These are phyloP conservation scores for Coemansia sp. DNA, from an alignment of 192 early-diverging fungal species.

Conservation along the genomic window DNA sequence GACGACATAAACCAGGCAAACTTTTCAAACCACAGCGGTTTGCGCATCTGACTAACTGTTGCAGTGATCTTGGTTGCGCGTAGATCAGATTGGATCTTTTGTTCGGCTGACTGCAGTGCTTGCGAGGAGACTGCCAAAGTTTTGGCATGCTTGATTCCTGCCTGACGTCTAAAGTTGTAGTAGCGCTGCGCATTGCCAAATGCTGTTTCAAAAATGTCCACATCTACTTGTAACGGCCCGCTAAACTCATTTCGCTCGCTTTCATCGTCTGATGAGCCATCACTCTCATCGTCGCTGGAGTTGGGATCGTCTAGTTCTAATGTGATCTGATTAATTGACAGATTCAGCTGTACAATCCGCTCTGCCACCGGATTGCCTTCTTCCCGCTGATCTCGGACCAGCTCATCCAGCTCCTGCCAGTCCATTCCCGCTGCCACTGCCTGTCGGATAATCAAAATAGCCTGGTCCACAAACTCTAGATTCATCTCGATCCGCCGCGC, in stretches of 20 bases:
- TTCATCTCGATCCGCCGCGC: slow-evolving; percentile 88
- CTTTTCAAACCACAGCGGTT: slow-evolving; percentile 98
- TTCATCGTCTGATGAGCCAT: slow-evolving; percentile 12
- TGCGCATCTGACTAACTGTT: slow-evolving; percentile 80
- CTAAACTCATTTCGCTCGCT: slow-evolving; percentile 46
- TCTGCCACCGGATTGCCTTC: slow-evolving; percentile 77
- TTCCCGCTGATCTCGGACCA: slow-evolving; percentile 78
- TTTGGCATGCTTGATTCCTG: slow-evolving; percentile 86
- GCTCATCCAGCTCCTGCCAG: slow-evolving; percentile 89
- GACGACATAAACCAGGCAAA: slow-evolving; percentile 93
- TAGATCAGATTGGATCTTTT: slow-evolving; percentile 81
- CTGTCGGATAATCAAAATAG: slow-evolving; percentile 81
- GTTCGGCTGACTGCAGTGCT: slow-evolving; percentile 87
- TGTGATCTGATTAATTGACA: slow-evolving; percentile 78
- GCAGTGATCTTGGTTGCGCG: slow-evolving; percentile 72
- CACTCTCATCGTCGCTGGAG: slow-evolving; percentile 52
- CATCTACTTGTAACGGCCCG: slow-evolving; percentile 61
- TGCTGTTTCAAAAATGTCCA: slow-evolving; percentile 85
- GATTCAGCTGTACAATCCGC: slow-evolving; percentile 69
- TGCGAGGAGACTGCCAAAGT: slow-evolving; percentile 80
- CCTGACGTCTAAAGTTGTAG: slow-evolving; percentile 81
- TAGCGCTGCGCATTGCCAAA: slow-evolving; percentile 87
- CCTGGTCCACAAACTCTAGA: slow-evolving; percentile 79
- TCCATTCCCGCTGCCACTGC: slow-evolving; percentile 92
- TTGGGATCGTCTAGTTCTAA: slow-evolving; percentile 57